These are phyloP conservation scores for Ilyonectria destructans DNA, from an alignment of 2,329 filamentous ascomycete genomes.

Conservation along the genomic window DNA sequence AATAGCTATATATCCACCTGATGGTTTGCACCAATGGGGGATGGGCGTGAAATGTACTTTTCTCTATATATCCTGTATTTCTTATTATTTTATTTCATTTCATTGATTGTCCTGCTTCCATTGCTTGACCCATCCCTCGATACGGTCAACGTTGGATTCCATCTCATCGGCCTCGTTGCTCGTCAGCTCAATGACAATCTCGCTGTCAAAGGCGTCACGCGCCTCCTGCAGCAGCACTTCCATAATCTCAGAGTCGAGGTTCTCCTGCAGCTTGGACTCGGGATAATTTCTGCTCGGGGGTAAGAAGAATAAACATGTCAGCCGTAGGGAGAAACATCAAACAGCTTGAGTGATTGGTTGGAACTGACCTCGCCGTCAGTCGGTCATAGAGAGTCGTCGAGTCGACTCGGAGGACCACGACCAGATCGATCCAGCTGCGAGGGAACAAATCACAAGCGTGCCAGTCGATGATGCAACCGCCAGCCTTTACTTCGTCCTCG, in stretches of 20 bases:
- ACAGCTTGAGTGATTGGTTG: background rate
- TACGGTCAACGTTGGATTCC: constrained; percentile 88
- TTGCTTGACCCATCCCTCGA: constrained; percentile 85
- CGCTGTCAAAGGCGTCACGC: constrained; percentile 85
- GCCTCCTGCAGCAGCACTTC: constrained; percentile 94
- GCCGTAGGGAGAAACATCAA: background rate
- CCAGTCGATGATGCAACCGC: constrained; percentile 96
- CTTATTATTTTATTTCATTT: constrained; percentile 2
- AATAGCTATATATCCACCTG: background rate
- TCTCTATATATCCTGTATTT: background rate
- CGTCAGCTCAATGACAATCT: constrained; percentile 90
- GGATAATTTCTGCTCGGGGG: constrained; percentile 77
- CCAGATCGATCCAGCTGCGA: constrained; percentile 93
- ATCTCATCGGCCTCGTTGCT: constrained; percentile 90
- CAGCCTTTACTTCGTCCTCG: constrained; percentile 83
- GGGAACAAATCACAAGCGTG: constrained; percentile 98
- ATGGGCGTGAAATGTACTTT: background rate
- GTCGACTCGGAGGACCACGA: constrained; percentile 90
- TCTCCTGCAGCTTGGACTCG: constrained; percentile 93
- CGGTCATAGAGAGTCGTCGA: constrained; percentile 89
- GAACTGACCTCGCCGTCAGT: constrained; percentile 76
- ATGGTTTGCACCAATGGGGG: background rate
- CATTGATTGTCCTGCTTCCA: constrained; percentile 80
- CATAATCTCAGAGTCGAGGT: constrained; percentile 98
- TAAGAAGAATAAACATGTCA: background rate